Evolutionary conservation across 768 basidiomycete species (phyloP).

Genomic region (Macrolepiota albuminosa): DNA sequence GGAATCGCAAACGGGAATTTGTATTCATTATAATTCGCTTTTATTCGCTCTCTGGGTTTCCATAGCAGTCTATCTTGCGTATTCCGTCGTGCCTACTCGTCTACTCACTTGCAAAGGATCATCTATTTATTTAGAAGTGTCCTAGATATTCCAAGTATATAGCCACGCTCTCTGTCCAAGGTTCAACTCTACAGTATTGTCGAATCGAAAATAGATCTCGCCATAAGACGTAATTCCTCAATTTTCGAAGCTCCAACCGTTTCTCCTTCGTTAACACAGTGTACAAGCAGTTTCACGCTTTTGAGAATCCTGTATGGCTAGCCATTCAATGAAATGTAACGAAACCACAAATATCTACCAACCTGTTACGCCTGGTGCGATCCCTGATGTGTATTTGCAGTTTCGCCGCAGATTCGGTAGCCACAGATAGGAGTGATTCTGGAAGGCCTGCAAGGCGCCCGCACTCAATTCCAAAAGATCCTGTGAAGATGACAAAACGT

Average conservation of each 20-base stretch:
- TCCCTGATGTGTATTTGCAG: conserved; percentile 52
- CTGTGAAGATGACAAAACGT: conserved; percentile 19
- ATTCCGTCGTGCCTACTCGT: not conserved
- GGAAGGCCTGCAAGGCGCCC: conserved; percentile 84
- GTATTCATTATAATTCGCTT: conserved; percentile 1
- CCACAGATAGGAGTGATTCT: conserved; percentile 58
- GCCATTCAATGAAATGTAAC: not conserved
- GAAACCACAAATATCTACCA: conserved; percentile 8
- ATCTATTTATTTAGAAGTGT: not conserved
- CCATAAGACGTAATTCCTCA: conserved; percentile 9
- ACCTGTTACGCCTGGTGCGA: conserved; percentile 49
- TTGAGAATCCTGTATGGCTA: conserved; percentile 7
- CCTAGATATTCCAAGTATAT: conserved; percentile 4
- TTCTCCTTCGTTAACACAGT: not conserved
- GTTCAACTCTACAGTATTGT: conserved; percentile 2
- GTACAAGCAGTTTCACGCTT: conserved; percentile 8
- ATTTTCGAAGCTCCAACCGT: not conserved
- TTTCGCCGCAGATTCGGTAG: conserved; percentile 46
- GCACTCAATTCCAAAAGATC: conserved; percentile 92
- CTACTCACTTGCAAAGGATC: not conserved
- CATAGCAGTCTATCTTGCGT: not conserved
- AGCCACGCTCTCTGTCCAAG: not conserved
- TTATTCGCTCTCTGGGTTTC: not conserved
- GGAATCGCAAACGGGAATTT: not conserved
- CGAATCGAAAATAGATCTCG: conserved; percentile 10